Base-by-base conservation (phyloP, 768 basidiomycete species). In the Xerocomus spinulosus region DNA sequence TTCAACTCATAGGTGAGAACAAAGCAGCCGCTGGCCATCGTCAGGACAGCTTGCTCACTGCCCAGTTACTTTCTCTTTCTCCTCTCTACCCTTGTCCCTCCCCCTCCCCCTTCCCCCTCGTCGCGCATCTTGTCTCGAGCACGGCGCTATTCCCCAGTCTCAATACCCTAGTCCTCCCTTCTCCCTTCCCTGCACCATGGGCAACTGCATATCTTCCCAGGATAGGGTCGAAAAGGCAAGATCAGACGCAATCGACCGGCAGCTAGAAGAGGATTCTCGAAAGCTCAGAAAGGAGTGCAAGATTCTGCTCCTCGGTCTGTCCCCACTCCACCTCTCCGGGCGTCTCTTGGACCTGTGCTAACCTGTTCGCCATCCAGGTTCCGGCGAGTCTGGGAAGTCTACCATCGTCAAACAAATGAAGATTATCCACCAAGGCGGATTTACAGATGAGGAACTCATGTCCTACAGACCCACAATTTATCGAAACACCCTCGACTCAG, bases 401-500 rank as follows among this genome's bases (percentile, higher is more conserved):
- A 98, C 94, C 0, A 92, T 98, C 54, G 92, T 96, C 29, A 97
- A 98, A 65, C 94, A 98, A 68, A 96, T 98, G 93, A 96, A 95
- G 76, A 94, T 97, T 49, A 93, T 97, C 41, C 89, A 98, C 66
- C 89, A 95, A 66, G 82, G 85, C 52, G 94, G 94, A 12, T 98
- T 92, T 69, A 80, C 83, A 3, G 68, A 70, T 8, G 78, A 85
- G 0, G 92, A 96, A 64, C 80, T 92, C 23, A 73, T 83, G 50
- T 75, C 80, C 3, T 95, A 81, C 71, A 75, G 86, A 17, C 78
- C 83, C 0, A 83, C 85, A 25, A 83, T 98, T 40, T 92, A 86
- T 69, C 82, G 82, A 58, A 88, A 95, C 65, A 82, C 94, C 4
- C 73, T 95, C 51, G 94, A 97, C 54, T 88, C 85, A 5, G 92